Evolutionary conservation across 2,329 filamentous ascomycete genomes (phyloP).

Genomic region (Nemania abortiva): DNA sequence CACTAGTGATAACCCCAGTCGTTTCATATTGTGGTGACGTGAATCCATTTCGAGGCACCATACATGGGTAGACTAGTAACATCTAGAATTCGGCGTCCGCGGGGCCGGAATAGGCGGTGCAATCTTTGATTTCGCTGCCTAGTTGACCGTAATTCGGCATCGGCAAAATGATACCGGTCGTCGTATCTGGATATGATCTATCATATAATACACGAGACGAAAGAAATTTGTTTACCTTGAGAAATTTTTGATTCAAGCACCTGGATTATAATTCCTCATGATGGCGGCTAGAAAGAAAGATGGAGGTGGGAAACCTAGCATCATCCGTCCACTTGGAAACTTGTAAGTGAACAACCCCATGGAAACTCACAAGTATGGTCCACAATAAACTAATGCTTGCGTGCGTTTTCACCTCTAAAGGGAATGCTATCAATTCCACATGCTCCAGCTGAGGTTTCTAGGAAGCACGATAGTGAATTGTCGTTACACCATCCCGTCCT

Average conservation of each 20-base stretch:
- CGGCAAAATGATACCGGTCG: background rate
- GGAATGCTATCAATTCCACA: conserved; percentile 42
- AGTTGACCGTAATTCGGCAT: background rate
- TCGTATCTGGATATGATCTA: background rate
- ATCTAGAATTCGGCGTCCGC: conserved; percentile 27
- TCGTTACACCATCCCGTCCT: conserved; percentile 39
- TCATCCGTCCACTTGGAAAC: conserved; percentile 33
- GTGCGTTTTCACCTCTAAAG: background rate
- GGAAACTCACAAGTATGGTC: no score
- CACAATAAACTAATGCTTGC: background rate
- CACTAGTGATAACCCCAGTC: background rate
- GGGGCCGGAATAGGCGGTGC: conserved; percentile 12
- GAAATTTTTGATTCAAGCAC: background rate
- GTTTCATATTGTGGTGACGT: conserved; percentile 1
- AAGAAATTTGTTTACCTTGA: background rate
- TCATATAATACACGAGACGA: background rate
- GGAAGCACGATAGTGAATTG: conserved; percentile 40
- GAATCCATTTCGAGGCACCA: background rate
- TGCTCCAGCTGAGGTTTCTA: conserved; percentile 43
- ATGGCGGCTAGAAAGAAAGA: conserved; percentile 17
- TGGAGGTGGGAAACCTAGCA: conserved; percentile 1
- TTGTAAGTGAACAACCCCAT: conserved; percentile 14
- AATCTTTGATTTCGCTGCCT: conserved; percentile 20
- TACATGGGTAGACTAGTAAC: background rate
- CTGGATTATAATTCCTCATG: background rate